Evolutionary conservation across 768 basidiomycete species (phyloP).

Genomic region (Tricholoma furcatifolium): DNA sequence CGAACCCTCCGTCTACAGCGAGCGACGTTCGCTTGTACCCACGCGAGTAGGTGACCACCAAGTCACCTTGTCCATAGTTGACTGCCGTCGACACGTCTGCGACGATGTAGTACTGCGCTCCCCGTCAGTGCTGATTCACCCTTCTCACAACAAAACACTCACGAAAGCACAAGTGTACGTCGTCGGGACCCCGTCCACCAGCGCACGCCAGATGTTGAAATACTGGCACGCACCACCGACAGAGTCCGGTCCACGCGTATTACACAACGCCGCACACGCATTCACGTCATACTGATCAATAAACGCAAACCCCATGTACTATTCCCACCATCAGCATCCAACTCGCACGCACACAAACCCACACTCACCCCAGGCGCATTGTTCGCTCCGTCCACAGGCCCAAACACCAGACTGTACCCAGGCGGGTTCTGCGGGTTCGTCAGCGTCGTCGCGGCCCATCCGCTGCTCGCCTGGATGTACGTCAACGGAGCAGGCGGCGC

Average conservation of each 20-base stretch:
- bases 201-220: slow-evolving; percentile 55
- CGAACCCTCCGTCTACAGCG: slow-evolving; percentile 43
- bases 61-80: slow-evolving; percentile 45
- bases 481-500: slow-evolving; percentile 33
- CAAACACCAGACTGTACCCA: slow-evolving; percentile 46
- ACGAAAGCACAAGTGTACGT: slow-evolving; percentile 52
- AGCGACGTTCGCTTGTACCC: slow-evolving; percentile 42
- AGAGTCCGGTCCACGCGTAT: slow-evolving; percentile 38
- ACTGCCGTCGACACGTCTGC: slow-evolving; percentile 43
- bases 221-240: slow-evolving; percentile 45
- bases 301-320: slow-evolving; percentile 56
- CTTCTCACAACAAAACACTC: slow-evolving; percentile 8
- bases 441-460: slow-evolving; percentile 35
- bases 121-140: not conserved
- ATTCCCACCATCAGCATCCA: not conserved
- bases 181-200: slow-evolving; percentile 43
- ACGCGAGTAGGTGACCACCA: slow-evolving; percentile 45
- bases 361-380: slow-evolving; percentile 25
- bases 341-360: too few species aligned
- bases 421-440: slow-evolving; percentile 37
- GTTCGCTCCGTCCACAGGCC: slow-evolving; percentile 45
- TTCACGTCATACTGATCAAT: slow-evolving; percentile 45
- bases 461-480: slow-evolving; percentile 44
- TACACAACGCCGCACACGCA: slow-evolving; percentile 45
- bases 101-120: slow-evolving; percentile 39